Base-by-base conservation (phyloP, 768 basidiomycete species). In the Russula earlei region DNA sequence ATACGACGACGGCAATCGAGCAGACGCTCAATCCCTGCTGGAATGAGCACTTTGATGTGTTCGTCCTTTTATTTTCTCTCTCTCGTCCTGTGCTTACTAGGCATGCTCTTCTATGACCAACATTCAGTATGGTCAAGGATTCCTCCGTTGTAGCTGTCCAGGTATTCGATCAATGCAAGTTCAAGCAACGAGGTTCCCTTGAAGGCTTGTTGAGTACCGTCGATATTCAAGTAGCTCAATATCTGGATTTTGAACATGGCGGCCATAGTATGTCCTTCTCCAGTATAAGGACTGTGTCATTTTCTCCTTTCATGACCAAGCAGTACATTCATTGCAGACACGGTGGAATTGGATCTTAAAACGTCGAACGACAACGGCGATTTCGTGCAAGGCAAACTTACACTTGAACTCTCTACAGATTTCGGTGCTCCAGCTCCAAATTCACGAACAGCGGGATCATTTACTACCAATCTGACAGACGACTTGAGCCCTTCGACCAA, bases 31-130 rank as follows among this genome's bases (percentile, higher is more conserved):
- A 92, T 71, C 89, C 93, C 0, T 94, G 94, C 70, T 96, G 93
- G 93, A 95, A 91, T 67, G 95, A 97, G 74, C 89, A 88, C 67
- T 98, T 99, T 70, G 95, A 98, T 68, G 87, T 99, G 94, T 95
- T 60, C 66, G 87, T 68, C 19, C 9, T 41, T 6, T 50, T 38
- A n/a, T n/a, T 37, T 31, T 25, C 49, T 24, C 43, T 29, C 56
- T 19, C n/a, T 4, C 36, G 37, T 25, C 34, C 25, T 49, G 47
- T 14, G 47, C 56, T 58, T 53, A 58, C 24, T 40, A 52, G n/a
- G n/a, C 61, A 33, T 33, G 52, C 15, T 17, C 33, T 42, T 14
- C 11, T n/a, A 27, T 40, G 4, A 17, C 10, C 37, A 33, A 56
- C 43, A 56, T 52, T 24, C 64, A 97, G 94, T 63, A 89, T 81